Conservation (phyloP, 2,329 filamentous ascomycete species). For the Ambrosiella beaveri region DNA sequence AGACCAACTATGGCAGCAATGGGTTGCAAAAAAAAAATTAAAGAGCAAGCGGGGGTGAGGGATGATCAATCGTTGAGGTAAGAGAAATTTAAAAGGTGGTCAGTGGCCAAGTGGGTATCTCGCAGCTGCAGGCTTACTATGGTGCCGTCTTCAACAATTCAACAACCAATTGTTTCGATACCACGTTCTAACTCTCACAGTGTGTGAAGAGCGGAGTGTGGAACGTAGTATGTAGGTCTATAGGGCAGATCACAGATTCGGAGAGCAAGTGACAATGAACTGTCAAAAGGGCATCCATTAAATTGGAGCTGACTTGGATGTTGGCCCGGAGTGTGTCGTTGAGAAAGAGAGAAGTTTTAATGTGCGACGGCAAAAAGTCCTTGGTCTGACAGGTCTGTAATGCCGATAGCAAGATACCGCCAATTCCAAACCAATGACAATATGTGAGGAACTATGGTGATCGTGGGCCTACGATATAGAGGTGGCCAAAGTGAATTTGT, state of each 20-base stretch:
- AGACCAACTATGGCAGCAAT: neutral
- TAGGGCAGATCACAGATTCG: too few relatives aligned
- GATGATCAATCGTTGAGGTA: conserved; percentile 2
- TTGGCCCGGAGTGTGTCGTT: too few relatives aligned
- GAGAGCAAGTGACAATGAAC: too few relatives aligned
- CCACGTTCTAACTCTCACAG: neutral
- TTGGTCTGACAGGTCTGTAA: too few relatives aligned
- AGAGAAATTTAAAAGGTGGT: conserved; percentile 1
- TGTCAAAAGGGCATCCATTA: too few relatives aligned
- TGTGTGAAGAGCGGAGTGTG: neutral
- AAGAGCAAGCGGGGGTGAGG: neutral
- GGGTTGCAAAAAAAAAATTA: neutral
- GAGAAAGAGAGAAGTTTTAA: neutral
- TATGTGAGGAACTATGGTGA: neutral
- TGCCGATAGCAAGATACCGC: too few relatives aligned
- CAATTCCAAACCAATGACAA: too few relatives aligned
- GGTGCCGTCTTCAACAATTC: neutral
- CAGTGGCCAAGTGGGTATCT: neutral
- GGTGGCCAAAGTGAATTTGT: too few relatives aligned
- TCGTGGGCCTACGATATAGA: neutral
- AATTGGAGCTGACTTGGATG: too few relatives aligned
- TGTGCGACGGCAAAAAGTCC: neutral
- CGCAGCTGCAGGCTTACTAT: neutral
- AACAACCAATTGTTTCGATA: neutral
- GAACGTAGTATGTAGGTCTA: too few relatives aligned